Conservation (phyloP, 2,329 filamentous ascomycete species). For the Karstenula rhodostoma region DNA sequence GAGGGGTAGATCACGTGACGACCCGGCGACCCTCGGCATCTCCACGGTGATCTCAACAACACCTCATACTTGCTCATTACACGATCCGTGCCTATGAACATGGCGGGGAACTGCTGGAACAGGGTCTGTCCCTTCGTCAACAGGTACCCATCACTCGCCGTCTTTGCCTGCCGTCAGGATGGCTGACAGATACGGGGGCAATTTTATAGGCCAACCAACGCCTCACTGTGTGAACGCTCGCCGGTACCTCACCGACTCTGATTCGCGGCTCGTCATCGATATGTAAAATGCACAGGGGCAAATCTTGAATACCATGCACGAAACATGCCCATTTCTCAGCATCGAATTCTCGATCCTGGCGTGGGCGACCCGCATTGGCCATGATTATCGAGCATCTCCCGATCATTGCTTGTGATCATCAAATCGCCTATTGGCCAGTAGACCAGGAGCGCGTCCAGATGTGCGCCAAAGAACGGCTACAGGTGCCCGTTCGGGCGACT, state of each 20-base stretch:
- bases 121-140: neutral
- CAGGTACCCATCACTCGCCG: neutral
- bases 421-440: slow-evolving; percentile 17
- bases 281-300: neutral
- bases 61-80: neutral
- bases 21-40: neutral
- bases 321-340: slow-evolving; percentile 28
- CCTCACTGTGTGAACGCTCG: neutral
- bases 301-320: neutral
- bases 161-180: neutral
- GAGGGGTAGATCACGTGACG: neutral
- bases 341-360: slow-evolving; percentile 36
- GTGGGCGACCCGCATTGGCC: slow-evolving; percentile 29
- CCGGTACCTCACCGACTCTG: neutral
- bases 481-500: slow-evolving; percentile 10
- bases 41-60: neutral
- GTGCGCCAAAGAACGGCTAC: slow-evolving; percentile 2
- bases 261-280: slow-evolving; percentile 10
- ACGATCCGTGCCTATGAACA: neutral
- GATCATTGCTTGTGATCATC: slow-evolving; percentile 20
- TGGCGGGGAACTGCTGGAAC: neutral
- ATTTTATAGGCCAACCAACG: neutral
- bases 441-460: neutral
- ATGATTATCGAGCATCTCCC: slow-evolving; percentile 19
- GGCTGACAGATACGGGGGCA: neutral